Evolutionary conservation across 805 yeast genomes (phyloP).

Genomic region (Candida endomychidarum): DNA sequence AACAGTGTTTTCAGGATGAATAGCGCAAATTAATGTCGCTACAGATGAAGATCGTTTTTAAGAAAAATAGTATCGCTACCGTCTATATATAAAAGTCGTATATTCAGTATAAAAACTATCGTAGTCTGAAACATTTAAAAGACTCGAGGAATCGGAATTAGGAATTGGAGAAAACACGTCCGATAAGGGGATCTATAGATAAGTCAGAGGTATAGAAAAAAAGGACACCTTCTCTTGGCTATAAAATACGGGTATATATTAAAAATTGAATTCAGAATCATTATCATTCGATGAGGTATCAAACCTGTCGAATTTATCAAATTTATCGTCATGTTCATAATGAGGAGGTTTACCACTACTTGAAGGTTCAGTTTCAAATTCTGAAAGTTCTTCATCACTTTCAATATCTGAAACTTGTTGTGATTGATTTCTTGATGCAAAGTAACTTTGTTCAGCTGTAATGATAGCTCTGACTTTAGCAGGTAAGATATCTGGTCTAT

Average conservation of each 20-base stretch:
- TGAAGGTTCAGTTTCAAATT: constrained; percentile 14
- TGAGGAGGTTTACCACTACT: constrained; percentile 10
- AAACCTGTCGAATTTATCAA: constrained; percentile 12
- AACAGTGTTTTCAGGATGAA: no score
- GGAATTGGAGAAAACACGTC: no score
- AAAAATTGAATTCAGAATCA: constrained; percentile 19
- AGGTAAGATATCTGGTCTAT: constrained; percentile 66
- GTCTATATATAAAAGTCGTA: no score
- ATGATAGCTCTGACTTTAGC: constrained; percentile 37
- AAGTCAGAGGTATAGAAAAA: no score
- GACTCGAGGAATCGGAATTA: no score
- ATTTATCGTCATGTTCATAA: constrained; percentile 9
- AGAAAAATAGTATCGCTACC: no score
- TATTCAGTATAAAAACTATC: no score
- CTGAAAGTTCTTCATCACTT: constrained; percentile 16
- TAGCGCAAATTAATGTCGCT: no score
- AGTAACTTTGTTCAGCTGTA: constrained; percentile 42
- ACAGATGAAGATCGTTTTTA: no score
- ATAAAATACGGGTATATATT: constrained; percentile 1
- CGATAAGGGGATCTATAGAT: no score
- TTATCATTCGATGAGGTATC: constrained; percentile 17
- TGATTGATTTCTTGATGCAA: constrained; percentile 21
- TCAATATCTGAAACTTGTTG: constrained; percentile 23
- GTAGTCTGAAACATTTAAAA: no score
- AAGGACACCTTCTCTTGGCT: no score